Conservation (phyloP, 1,139 yeast genomes). For the Groenewaldozyma auringiensis region DNA sequence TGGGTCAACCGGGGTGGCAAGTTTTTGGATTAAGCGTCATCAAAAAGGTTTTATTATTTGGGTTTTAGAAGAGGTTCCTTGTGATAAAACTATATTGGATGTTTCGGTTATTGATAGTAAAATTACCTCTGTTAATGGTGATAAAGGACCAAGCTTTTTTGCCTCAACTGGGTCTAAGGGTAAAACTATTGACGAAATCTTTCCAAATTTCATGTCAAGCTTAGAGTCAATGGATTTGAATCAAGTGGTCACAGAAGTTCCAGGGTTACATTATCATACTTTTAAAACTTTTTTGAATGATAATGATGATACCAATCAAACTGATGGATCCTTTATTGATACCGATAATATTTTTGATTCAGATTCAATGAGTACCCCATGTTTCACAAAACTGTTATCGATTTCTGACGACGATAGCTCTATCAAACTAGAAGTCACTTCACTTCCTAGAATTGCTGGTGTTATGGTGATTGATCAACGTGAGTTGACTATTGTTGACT, state of each 20-base stretch:
- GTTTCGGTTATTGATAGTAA: slow-evolving; percentile 26
- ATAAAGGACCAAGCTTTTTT: background rate
- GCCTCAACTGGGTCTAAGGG: background rate
- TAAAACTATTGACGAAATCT: slow-evolving; percentile 1
- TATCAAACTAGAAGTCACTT: slow-evolving; percentile 20
- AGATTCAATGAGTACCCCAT: slow-evolving; percentile 8
- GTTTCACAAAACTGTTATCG: slow-evolving; percentile 6
- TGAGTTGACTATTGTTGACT: slow-evolving; percentile 46
- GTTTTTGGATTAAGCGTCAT: slow-evolving; percentile 70
- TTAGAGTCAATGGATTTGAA: background rate
- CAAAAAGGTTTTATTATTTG: slow-evolving; percentile 65
- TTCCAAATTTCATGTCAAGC: slow-evolving; percentile 1
- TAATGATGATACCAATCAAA: background rate
- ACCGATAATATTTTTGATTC: background rate
- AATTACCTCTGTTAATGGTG: slow-evolving; percentile 1
- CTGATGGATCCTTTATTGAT: background rate
- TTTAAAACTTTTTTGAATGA: background rate
- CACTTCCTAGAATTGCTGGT: slow-evolving; percentile 84
- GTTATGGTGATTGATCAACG: slow-evolving; percentile 58
- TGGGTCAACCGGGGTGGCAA: slow-evolving; percentile 30
- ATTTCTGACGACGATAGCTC: background rate
- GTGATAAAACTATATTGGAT: slow-evolving; percentile 65
- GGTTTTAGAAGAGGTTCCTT: slow-evolving; percentile 81
- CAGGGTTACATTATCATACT: slow-evolving; percentile 3
- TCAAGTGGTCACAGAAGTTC: background rate